Conservation (phyloP, 2,329 filamentous ascomycete genomes). For the Paecilomyces fulvus region DNA sequence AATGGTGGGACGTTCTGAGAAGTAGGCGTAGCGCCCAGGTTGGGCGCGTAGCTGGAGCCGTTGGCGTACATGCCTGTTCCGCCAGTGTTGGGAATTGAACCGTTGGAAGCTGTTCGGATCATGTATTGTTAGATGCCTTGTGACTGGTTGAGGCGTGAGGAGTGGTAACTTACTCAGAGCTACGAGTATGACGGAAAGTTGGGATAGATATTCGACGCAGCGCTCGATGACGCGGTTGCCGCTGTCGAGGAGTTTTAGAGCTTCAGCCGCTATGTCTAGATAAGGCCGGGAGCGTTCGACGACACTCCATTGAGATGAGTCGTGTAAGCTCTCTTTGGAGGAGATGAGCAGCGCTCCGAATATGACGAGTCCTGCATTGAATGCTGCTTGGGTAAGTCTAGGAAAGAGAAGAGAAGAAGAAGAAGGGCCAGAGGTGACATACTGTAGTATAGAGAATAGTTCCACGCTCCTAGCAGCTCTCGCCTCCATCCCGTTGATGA, state of each 20-base stretch:
- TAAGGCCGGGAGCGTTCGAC: slow-evolving; percentile 9
- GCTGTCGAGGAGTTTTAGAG: slow-evolving; percentile 16
- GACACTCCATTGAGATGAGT: slow-evolving; percentile 2
- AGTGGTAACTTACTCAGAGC: slow-evolving; percentile 4
- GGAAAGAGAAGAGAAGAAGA: not conserved
- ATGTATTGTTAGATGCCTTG: not conserved
- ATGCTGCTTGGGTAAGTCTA: slow-evolving; percentile 12
- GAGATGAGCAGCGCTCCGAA: slow-evolving; percentile 18
- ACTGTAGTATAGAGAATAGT: slow-evolving; percentile 28
- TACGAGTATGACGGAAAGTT: not conserved
- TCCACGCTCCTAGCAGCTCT: slow-evolving; percentile 22
- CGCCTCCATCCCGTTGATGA: slow-evolving; percentile 11
- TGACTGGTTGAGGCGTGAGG: not conserved
- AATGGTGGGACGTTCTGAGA: not conserved
- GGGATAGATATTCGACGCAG: slow-evolving; percentile 17
- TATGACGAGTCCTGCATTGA: slow-evolving; percentile 26
- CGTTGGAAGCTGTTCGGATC: not conserved
- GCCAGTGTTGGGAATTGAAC: not conserved
- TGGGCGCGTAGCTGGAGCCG: not conserved
- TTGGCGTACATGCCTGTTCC: not conserved
- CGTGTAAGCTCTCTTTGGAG: slow-evolving; percentile 5
- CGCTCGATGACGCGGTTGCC: slow-evolving; percentile 23
- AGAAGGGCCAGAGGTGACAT: slow-evolving; percentile 1
- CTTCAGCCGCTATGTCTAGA: slow-evolving; percentile 12
- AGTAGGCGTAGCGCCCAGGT: not conserved